Base-by-base conservation (phyloP, 768 basidiomycete species). In the Russula brevipes region DNA sequence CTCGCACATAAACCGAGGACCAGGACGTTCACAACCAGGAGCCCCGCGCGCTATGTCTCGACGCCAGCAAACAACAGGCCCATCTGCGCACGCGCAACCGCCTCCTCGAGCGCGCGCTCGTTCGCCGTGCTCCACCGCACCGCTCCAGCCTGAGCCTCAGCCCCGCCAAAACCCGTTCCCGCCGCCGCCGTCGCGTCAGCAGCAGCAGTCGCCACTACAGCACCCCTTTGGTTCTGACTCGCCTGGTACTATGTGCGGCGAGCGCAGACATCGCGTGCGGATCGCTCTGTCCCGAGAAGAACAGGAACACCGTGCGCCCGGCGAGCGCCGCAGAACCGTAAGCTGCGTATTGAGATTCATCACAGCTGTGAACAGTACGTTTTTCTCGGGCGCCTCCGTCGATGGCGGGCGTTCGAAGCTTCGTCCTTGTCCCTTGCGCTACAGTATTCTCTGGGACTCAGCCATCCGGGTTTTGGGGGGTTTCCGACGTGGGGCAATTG, bases 271-370 rank as follows among this genome's bases (percentile, higher is more conserved):
- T 94, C 7, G 73, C 77, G 0, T 91, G 83, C 0, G 95, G 94
- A 72, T 97, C 91, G 0, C 86, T 85, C 70, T 98, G 93, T 1
- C 95, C 94, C 0, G 89, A 91, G 70, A 97, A 86, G 44, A 98
- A 78, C 24, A 24, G 24, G 24, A 98, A 73, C 0, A 93, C 94
- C 0, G 94, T 92, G 24, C 86, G 84, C 2, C 86, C 72, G 0
- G 94, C 94, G 0, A 98, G 81, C 0, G 85, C 72, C 95, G 85
- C 0, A 98, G 75, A 2, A 75, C 69, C 42, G 74, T 72, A 4
- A n/a, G 80, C 7, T 85, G 86, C 0, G 70, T 69, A 73, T 95
- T 82, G 42, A 97, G 79, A 0, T 76, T 68, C 0, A 74, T 61
- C 30, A 89, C 41, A 12, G 63, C 16, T 50, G 57, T 3, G 62